phyloP scores from a whole-genome alignment of 345 rosid species.

The Hypericum androsaemum region DNA sequence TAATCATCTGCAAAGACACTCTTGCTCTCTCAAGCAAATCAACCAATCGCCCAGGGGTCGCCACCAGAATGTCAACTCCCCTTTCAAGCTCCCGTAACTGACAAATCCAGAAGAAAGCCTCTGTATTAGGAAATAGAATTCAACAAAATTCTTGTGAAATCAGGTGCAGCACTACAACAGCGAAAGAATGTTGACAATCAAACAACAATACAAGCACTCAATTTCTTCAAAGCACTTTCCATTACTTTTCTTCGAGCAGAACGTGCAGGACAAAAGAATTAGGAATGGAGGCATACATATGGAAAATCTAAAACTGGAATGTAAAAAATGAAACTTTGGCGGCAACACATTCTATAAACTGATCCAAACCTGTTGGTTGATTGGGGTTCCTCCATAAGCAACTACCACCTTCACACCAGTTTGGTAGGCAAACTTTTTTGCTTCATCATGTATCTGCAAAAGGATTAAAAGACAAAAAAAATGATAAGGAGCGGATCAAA shows the following conservation, averaged over 20 bases:
- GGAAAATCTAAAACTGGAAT: background rate
- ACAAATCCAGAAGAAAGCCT: background rate
- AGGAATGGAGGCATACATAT: too few relatives aligned
- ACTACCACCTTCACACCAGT: slow-evolving; percentile 37
- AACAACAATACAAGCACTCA: too few relatives aligned
- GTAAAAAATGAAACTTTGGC: background rate
- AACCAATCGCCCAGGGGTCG: slow-evolving; percentile 48
- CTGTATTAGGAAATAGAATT: too few relatives aligned
- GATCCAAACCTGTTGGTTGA: slow-evolving; percentile 28
- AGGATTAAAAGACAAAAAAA: too few relatives aligned
- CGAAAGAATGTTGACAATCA: background rate
- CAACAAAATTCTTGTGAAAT: background rate
- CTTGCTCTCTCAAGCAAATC: slow-evolving; percentile 42
- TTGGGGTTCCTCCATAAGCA: slow-evolving; percentile 43
- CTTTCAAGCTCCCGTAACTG: slow-evolving; percentile 35
- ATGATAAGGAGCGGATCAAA: background rate
- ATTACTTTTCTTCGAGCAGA: too few relatives aligned
- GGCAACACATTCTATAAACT: background rate
- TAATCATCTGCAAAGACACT: slow-evolving; percentile 32
- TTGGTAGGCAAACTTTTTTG: slow-evolving; percentile 34
- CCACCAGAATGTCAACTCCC: slow-evolving; percentile 49
- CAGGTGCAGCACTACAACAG: background rate
- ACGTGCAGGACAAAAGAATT: too few relatives aligned
- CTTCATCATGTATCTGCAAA: slow-evolving; percentile 39
- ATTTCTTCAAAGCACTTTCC: too few relatives aligned